A percentile compares a stretch with the other conserved stretches of the same genome.
Evolutionary conservation across 108 stramenopile species (phyloP).

Genomic region (Chaetoceros muelleri): DNA sequence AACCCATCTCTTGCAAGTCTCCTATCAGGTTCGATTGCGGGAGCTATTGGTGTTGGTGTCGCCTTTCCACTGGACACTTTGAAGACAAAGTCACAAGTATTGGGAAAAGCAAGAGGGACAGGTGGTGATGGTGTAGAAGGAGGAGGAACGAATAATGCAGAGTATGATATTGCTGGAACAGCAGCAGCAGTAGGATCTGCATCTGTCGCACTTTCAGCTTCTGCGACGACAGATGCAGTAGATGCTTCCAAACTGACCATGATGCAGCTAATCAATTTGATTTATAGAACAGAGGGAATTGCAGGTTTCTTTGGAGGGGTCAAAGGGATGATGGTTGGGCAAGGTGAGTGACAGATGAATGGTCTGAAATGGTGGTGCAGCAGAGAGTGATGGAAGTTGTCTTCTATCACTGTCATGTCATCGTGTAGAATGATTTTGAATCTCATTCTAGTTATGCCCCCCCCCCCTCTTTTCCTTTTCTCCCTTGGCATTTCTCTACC

Average conservation of each 20-base stretch:
- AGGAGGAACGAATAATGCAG: no score
- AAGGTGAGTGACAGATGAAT: constrained; percentile 6
- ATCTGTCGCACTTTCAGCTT: constrained; percentile 2
- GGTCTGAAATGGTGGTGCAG: no score
- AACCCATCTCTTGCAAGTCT: constrained; percentile 15
- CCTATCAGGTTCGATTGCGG: constrained; percentile 29
- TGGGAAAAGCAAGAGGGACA: constrained; percentile 3
- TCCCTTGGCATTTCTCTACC: no score
- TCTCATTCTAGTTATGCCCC: no score
- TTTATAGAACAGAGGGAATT: constrained; percentile 19
- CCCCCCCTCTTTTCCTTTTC: no score
- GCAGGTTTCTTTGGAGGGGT: constrained; percentile 35
- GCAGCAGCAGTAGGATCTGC: background rate
- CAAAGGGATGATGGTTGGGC: constrained; percentile 38
- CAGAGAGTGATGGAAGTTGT: no score
- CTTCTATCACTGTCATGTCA: no score
- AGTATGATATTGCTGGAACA: no score
- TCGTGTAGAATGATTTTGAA: no score
- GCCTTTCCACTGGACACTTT: constrained; percentile 37
- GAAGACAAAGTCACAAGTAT: constrained; percentile 32
- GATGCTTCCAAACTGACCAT: constrained; percentile 1
- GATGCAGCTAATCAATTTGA: constrained; percentile 13
- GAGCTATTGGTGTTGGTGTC: constrained; percentile 29
- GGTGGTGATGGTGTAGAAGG: no score
- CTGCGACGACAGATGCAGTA: background rate